Conservation (phyloP, 2,329 filamentous ascomycete genomes). For the Thielaviopsis cerberus region DNA sequence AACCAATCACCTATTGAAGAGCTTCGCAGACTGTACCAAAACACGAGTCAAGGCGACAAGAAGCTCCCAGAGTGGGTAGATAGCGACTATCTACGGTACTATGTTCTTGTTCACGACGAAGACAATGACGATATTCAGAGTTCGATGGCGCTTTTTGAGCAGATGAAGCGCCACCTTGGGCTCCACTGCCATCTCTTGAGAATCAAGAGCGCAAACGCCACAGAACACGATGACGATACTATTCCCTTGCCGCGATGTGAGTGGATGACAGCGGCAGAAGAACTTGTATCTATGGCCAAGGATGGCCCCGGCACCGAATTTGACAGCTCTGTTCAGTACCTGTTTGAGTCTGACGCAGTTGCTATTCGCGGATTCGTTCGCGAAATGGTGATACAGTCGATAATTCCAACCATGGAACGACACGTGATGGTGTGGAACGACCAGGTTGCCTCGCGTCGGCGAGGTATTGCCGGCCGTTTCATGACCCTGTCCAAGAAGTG, state of each 20-base stretch:
- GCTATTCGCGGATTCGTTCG: constrained; percentile 78
- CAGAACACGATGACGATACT: constrained; percentile 81
- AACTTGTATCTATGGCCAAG: constrained; percentile 55
- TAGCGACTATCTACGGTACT: constrained; percentile 83
- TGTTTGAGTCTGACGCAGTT: constrained; percentile 82
- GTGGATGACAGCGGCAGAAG: constrained; percentile 78
- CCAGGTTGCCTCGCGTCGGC: constrained; percentile 75
- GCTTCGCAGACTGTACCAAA: constrained; percentile 62
- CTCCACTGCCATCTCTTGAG: constrained; percentile 84
- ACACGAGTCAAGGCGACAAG: constrained; percentile 60
- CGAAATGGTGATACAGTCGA: constrained; percentile 86
- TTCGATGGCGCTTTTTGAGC: constrained; percentile 79
- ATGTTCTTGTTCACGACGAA: constrained; percentile 90
- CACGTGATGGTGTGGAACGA: constrained; percentile 88
- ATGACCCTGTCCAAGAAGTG: constrained; percentile 85
- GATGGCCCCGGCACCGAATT: constrained; percentile 48
- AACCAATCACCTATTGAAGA: constrained; percentile 73
- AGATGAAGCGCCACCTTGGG: constrained; percentile 98
- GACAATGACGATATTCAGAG: constrained; percentile 82
- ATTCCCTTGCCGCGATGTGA: constrained; percentile 62
- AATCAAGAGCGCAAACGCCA: constrained; percentile 66
- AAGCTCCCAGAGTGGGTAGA: constrained; percentile 71
- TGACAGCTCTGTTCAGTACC: constrained; percentile 53
- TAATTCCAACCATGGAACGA: constrained; percentile 91
- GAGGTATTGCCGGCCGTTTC: constrained; percentile 81